Percentiles rank a stretch among this genome's conserved stretches.
phyloP scores from a whole-genome alignment of 306 rosid genomes.

The Ammopiptanthus mongolicus region DNA sequence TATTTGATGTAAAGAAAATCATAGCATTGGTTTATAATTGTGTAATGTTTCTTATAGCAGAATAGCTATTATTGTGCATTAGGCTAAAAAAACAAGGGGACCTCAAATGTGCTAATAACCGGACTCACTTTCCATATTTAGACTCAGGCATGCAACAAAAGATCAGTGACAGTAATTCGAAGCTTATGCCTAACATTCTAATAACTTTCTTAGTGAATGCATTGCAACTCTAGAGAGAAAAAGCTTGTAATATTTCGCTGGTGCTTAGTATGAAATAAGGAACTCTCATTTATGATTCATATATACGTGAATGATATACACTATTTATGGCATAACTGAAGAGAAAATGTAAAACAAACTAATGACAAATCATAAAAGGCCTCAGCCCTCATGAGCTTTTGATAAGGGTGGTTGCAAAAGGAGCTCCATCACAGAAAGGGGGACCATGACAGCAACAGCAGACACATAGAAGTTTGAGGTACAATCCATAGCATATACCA shows the following conservation, averaged over 20 bases:
- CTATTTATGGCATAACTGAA: no score
- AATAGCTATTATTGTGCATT: background rate
- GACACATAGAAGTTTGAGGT: conserved; percentile 22
- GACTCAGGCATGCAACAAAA: background rate
- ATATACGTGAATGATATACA: background rate
- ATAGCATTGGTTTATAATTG: background rate
- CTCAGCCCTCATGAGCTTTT: background rate
- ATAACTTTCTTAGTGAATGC: background rate
- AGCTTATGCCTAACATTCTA: background rate
- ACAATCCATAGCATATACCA: conserved; percentile 37
- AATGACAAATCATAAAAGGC: background rate
- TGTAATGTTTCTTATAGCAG: background rate
- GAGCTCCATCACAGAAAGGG: background rate
- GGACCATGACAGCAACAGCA: conserved; percentile 23
- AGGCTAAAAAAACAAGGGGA: background rate
- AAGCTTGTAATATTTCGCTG: background rate
- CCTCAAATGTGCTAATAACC: background rate
- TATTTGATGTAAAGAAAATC: background rate
- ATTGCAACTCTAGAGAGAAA: background rate
- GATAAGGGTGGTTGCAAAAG: background rate
- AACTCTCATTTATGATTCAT: background rate
- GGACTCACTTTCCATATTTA: background rate
- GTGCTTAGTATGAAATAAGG: background rate
- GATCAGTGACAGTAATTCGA: background rate
- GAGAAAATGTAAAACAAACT: background rate